Evolutionary conservation across 1,284 basidiomycete species (phyloP), one percentile per base, ranked within the genome.

Genomic region (Tilletia walkeri): DNA sequence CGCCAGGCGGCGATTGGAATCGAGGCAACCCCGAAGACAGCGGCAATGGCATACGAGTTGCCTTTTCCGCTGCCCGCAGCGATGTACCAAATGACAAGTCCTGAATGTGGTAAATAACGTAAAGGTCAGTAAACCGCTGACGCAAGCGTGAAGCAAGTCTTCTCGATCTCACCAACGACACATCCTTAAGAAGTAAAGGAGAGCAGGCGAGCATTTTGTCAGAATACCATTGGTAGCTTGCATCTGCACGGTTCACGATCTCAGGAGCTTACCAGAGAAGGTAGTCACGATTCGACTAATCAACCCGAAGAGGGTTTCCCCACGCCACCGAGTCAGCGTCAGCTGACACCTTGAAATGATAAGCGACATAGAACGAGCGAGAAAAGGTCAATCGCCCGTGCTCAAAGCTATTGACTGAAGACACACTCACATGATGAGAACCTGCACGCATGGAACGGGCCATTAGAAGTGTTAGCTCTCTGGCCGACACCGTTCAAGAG

Each of bases 21-120:
- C 76, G 91, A 91, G 45, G 87, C 88, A 6, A 93, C 88, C 0
- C 88, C 89, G 24, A 87, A 88, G 0, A 90, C 88, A 0, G 88
- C 91, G 0, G 88, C 91, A 4, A 95, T 83, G 0, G 91, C 92
- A 75, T 89, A 94, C 2, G 90, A 82, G 78, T 89, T 93, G 5
- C 69, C 73, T 1, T 69, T 47, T 1, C 72, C 72, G 14, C 61
- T 65, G 1, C 91, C 92, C 14, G 77, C 74, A 0, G 90, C 89
- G 14, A 79, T 75, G 53, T 84, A 90, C 91, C 91, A 92, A 76
- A 92, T 86, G 0, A 88, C 84, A 75, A 90, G 87, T 1, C 92
- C 93, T 5, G 89, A 89, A 30, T 30, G 24, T 30, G 14, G 41
- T 45, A 1, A 12, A 45, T 7, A 18, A 53, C 12, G 6, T 24